Evolutionary conservation across 176 grass and related monocot genomes (phyloP), one percentile per base, ranked within the genome.

Genomic region (Chloris gayana): DNA sequence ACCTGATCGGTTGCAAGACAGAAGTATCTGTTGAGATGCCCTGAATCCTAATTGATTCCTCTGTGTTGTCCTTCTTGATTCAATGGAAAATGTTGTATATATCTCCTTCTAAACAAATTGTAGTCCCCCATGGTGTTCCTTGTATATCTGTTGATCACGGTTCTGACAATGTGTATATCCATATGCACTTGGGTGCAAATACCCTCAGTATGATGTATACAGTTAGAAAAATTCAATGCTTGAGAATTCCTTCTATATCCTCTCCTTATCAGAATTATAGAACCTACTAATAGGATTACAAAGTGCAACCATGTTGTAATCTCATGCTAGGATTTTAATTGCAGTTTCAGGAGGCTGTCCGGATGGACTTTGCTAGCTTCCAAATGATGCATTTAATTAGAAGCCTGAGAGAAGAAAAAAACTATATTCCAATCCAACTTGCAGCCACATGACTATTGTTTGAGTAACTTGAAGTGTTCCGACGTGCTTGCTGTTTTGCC

Each of bases 11-110:
- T 85, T 38, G 29, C n/a, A 77, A 60, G 30, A 26, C 15, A 45
- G 26, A 70, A 80, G 21, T 83, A 69, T 74, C 65, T 69, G 42
- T 51, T 70, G 14, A 64, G 45, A 66, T 61, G 25, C 9, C 56
- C 25, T 61, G 69, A 64, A 53, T 34, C 19, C 7, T 18, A 69
- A 69, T 80, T 13, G 75, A 39, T 68, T 75, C 33, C 18, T 39
- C 73, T 1, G 6, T 21, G 14, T 80, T 10, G 44, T 64, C 76
- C 70, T 64, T 76, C 65, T 19, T 41, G 68, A 42, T 75, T 51
- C 2, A 14, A 32, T 18, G 15, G 46, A 70, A 56, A 42, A 74
- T 63, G 2, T 38, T 69, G 1, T 78, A 58, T 38, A 87, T 25
- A 67, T 87, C 59, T 47, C 25, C 19, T 77, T 46, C 69, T 62